A percentile compares a stretch with the other conserved stretches of the same genome.
Evolutionary conservation across 2,329 filamentous ascomycete genomes (phyloP).

Genomic region (Myotisia sp.): DNA sequence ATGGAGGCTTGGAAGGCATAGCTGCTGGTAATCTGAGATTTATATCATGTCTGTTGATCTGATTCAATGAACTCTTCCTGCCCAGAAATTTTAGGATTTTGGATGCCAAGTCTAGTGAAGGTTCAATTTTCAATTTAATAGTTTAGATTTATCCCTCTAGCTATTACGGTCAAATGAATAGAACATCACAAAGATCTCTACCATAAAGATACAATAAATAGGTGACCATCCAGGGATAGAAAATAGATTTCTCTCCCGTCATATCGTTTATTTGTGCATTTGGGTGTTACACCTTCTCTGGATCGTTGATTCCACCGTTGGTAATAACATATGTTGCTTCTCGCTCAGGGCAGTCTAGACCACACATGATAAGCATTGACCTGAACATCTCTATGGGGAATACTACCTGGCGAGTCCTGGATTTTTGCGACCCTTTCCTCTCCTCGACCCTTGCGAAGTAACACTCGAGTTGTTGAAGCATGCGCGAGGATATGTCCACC

Average conservation of each 20-base stretch:
- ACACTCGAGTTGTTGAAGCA: conserved; percentile 51
- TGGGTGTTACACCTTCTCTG: conserved; percentile 41
- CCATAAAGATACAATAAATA: too few relatives aligned
- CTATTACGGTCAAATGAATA: too few relatives aligned
- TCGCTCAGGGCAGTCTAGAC: conserved; percentile 50
- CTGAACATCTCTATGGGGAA: conserved; percentile 2
- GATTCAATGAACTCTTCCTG: too few relatives aligned
- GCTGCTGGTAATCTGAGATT: too few relatives aligned
- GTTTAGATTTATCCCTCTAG: conserved; percentile 15
- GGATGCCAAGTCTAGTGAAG: too few relatives aligned
- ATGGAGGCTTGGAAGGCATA: conserved; percentile 19
- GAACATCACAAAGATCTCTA: too few relatives aligned
- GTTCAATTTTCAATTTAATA: too few relatives aligned
- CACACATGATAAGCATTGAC: conserved; percentile 10
- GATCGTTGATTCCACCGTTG: conserved; percentile 53
- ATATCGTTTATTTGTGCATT: neutral
- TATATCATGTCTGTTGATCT: too few relatives aligned
- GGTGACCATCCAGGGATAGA: too few relatives aligned
- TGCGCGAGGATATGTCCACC: conserved; percentile 56
- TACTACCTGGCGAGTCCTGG: conserved; percentile 48
- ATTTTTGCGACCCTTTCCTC: conserved; percentile 58
- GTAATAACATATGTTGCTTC: conserved; percentile 59
- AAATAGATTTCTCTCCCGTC: too few relatives aligned
- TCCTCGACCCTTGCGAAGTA: conserved; percentile 53
- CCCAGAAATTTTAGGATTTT: too few relatives aligned